phyloP scores from a whole-genome alignment of 306 rosid genomes.

The Sicyos baderoa region DNA sequence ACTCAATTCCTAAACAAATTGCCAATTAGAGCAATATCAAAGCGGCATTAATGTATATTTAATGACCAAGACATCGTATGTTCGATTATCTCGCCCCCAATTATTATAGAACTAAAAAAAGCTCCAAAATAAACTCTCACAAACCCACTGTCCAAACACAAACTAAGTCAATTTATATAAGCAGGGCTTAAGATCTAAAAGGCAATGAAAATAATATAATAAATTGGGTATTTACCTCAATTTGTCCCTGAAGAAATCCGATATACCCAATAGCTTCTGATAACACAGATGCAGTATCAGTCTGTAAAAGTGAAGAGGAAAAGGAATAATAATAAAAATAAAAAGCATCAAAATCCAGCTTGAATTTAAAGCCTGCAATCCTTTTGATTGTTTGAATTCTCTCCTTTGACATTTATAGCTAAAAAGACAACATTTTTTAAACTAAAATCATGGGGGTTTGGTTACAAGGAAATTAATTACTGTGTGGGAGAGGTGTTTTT shows the following conservation, averaged over 20 bases:
- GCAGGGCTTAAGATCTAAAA: no score
- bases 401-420: background rate
- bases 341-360: conserved; percentile 7
- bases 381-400: background rate
- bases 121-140: no score
- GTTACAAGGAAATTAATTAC: background rate
- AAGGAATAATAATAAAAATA: background rate
- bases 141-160: no score
- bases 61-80: no score
- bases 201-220: background rate
- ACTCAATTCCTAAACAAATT: no score
- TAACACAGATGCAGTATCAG: conserved; percentile 92
- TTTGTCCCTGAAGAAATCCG: conserved; percentile 78
- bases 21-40: no score
- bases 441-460: background rate
- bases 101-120: no score
- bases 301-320: conserved; percentile 66
- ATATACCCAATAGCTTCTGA: conserved; percentile 76
- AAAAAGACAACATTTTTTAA: background rate
- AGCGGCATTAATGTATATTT: no score
- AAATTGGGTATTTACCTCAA: conserved; percentile 61
- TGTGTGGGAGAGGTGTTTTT: background rate
- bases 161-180: no score
- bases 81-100: no score
- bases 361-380: background rate